Evolutionary conservation across 495 filamentous ascomycete genomes (phyloP).

Genomic region (Trichoderma virens): DNA sequence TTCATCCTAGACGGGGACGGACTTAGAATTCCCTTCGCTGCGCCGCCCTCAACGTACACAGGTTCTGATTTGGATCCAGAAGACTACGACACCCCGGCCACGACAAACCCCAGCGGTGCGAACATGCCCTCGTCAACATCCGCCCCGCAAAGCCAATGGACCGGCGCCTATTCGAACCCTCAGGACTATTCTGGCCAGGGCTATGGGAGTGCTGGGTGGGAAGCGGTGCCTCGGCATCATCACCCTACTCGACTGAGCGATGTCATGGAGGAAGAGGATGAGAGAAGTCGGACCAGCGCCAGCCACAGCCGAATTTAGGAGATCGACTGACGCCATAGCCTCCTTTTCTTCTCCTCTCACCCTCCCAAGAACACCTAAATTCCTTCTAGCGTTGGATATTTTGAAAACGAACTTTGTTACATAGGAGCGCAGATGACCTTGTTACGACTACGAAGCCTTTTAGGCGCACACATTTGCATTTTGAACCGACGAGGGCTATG

Average conservation of each 20-base stretch:
- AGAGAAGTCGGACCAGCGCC: constrained; percentile 53
- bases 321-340: not conserved
- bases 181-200: constrained; percentile 40
- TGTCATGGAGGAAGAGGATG: constrained; percentile 80
- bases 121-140: constrained; percentile 24
- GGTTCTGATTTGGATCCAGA: constrained; percentile 39
- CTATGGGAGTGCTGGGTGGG: constrained; percentile 69
- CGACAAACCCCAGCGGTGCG: constrained; percentile 27
- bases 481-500: not conserved
- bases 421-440: not conserved
- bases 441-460: not conserved
- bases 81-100: constrained; percentile 39
- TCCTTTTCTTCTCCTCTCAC: not conserved
- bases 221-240: constrained; percentile 67
- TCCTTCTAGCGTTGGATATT: constrained; percentile 4
- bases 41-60: constrained; percentile 22
- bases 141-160: constrained; percentile 18
- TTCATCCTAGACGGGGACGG: constrained; percentile 40
- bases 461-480: not conserved
- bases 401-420: not conserved
- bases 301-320: constrained; percentile 37
- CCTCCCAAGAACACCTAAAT: not conserved
- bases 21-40: constrained; percentile 35
- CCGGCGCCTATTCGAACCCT: constrained; percentile 15
- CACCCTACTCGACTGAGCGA: constrained; percentile 93